A percentile compares a stretch with the other conserved stretches of the same genome.
phyloP scores from a whole-genome alignment of 805 yeast species.

The Ogataea haglerorum region DNA sequence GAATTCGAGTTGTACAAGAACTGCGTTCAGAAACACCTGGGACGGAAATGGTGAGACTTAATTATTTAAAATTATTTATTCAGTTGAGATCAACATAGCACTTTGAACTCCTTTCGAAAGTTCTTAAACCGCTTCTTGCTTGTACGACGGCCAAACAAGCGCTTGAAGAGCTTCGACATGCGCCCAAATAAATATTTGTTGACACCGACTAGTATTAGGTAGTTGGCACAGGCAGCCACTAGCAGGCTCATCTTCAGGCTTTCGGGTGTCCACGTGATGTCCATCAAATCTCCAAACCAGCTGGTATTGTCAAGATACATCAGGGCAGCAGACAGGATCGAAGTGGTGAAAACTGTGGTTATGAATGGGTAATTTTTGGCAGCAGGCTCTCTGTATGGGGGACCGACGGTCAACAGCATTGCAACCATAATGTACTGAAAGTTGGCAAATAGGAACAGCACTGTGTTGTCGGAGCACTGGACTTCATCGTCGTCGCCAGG shows the following conservation, averaged over 20 bases:
- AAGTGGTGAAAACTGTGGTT: conserved; percentile 50
- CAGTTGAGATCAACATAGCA: conserved; percentile 8
- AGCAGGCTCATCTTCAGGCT: conserved; percentile 52
- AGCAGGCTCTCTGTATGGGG: conserved; percentile 85
- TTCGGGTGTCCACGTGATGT: conserved; percentile 58
- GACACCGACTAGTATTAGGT: conserved; percentile 43
- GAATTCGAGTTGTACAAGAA: conserved; percentile 49
- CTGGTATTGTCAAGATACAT: conserved; percentile 54
- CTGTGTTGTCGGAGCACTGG: conserved; percentile 85
- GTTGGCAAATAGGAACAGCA: conserved; percentile 74
- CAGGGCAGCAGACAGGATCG: conserved; percentile 46
- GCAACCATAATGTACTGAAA: conserved; percentile 89
- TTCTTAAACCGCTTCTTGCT: conserved; percentile 39
- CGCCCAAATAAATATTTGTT: conserved; percentile 41
- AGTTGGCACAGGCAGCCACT: conserved; percentile 46
- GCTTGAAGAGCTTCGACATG: conserved; percentile 40
- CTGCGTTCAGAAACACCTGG: conserved; percentile 43
- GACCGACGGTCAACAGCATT: conserved; percentile 81
- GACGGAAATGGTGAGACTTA: conserved; percentile 25
- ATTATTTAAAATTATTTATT: conserved; percentile 3
- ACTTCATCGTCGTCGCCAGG: conserved; percentile 84
- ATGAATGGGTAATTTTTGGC: conserved; percentile 68
- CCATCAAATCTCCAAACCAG: conserved; percentile 65
- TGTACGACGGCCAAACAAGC: conserved; percentile 28
- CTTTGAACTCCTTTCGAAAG: conserved; percentile 28